Base-by-base conservation (phyloP, 495 filamentous ascomycete genomes). In the Trichoderma erinaceum region DNA sequence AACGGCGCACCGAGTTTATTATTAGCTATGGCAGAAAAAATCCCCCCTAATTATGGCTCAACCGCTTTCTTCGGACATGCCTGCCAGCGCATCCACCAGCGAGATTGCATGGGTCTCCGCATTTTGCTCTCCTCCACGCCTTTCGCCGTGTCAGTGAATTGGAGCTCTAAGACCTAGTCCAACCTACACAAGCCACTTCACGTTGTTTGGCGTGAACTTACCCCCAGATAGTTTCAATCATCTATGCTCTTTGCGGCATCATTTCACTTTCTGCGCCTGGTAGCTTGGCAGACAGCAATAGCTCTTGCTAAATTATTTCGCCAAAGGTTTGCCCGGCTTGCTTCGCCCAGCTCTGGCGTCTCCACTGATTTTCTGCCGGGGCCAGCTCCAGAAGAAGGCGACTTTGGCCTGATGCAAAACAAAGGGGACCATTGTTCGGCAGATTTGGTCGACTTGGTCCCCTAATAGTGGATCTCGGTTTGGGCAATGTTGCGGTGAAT, bases 91-190 rank as follows among this genome's bases (percentile, higher is more conserved):
- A 61, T 61, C 56, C 56, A 61, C 56, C 56, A 15, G 27, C 56
- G 56, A 61, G 56, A 61, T 61, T 61, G 25, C 56, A 61, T 61
- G 56, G 56, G 56, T 23, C 56, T 61, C 56, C 56, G 56, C 56
- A 61, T 61, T 61, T 61, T 61, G 25, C 23, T 56, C 3, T 56
- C 50, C 50, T 56, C 21, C 50, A 56, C 50, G 50, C 50, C 21
- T 23, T 23, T 11, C 21, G 18, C 18, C 50, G n/a, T 48, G 15
- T n/a, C 4, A 16, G n/a, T 15, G 10, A 7, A n/a, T 56, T 23
- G 3, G 10, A 56, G 50, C 50, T 56, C 16, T n/a, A 11, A 25
- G n/a, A 25, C n/a, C 50, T 56, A 56, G 50, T 25, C 50, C 21
- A 18, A 21, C 12, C 56, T 29, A 11, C 18, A 1, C 18, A 29